These are phyloP conservation scores for Wallacemonas sp. DNA, from an alignment of 208 protist species.

Conservation along the genomic window DNA sequence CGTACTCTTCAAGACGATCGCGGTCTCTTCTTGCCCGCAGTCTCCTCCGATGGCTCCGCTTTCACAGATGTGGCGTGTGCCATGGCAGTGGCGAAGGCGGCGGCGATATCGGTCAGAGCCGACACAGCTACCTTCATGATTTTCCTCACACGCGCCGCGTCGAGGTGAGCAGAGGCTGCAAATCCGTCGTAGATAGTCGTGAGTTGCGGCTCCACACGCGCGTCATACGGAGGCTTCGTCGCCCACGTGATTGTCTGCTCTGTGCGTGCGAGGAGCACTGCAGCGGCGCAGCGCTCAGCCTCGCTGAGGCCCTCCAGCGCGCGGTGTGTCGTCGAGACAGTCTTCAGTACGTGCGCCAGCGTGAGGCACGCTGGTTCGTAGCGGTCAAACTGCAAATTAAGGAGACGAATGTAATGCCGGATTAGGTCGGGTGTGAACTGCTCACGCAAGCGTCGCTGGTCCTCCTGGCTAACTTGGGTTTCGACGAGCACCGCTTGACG, in stretches of 20 bases:
- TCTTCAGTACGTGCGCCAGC: constrained; percentile 37
- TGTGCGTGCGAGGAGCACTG: constrained; percentile 60
- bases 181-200: constrained; percentile 61
- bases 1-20: neutral
- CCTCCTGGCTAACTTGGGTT: constrained; percentile 29
- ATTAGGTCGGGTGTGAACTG: constrained; percentile 47
- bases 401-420: constrained; percentile 61
- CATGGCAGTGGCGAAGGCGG: constrained; percentile 30
- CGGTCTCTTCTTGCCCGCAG: neutral
- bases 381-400: constrained; percentile 49
- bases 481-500: constrained; percentile 54
- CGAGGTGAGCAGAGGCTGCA: constrained; percentile 55
- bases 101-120: constrained; percentile 28
- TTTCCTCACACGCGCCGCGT: constrained; percentile 47
- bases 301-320: constrained; percentile 36
- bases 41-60: neutral
- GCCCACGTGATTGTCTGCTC: constrained; percentile 39
- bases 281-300: constrained; percentile 49
- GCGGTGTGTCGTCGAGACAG: constrained; percentile 15
- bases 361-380: constrained; percentile 59
- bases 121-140: constrained; percentile 48
- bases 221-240: constrained; percentile 32
- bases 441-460: constrained; percentile 25
- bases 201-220: constrained; percentile 19
- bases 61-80: constrained; percentile 11